Conservation (phyloP, 2,329 filamentous ascomycete genomes). For the Ceratocystis smalleyi region DNA sequence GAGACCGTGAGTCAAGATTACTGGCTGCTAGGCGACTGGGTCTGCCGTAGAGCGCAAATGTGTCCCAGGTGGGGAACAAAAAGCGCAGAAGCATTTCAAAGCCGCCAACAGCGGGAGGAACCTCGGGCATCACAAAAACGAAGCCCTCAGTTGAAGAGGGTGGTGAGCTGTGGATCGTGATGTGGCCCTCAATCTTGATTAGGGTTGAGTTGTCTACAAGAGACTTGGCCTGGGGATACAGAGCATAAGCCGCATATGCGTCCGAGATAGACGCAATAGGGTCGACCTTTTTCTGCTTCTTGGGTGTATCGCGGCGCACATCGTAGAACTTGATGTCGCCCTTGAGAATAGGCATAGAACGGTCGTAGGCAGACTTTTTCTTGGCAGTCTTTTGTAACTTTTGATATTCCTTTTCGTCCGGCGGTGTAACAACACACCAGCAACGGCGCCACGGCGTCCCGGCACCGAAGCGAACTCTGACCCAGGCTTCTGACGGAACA, state of each 20-base stretch:
- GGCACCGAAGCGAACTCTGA: constrained; percentile 83
- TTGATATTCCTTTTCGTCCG: constrained; percentile 80
- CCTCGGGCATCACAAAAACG: constrained; percentile 95
- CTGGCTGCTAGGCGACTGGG: constrained; percentile 78
- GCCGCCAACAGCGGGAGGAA: constrained; percentile 76
- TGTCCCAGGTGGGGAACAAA: constrained; percentile 86
- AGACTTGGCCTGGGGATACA: constrained; percentile 88
- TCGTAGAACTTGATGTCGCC: constrained; percentile 95
- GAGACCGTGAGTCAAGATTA: constrained; percentile 65
- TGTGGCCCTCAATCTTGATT: constrained; percentile 81
- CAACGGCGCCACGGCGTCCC: constrained; percentile 92
- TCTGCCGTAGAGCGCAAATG: constrained; percentile 79
- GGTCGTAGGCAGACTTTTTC: constrained; percentile 68
- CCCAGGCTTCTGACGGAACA: constrained; percentile 78
- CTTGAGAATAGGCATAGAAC: constrained; percentile 52
- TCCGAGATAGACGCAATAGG: constrained; percentile 87
- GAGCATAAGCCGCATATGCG: constrained; percentile 81
- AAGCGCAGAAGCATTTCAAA: constrained; percentile 93
- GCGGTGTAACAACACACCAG: constrained; percentile 88
- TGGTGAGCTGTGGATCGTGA: constrained; percentile 70
- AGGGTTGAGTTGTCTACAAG: constrained; percentile 89
- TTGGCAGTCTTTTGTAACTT: constrained; percentile 74
- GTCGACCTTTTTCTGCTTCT: constrained; percentile 78
- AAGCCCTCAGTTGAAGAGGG: constrained; percentile 76
- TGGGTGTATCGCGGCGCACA: constrained; percentile 54